Conservation (phyloP, 1,284 basidiomycete genomes). For the Tremellales sp. region DNA sequence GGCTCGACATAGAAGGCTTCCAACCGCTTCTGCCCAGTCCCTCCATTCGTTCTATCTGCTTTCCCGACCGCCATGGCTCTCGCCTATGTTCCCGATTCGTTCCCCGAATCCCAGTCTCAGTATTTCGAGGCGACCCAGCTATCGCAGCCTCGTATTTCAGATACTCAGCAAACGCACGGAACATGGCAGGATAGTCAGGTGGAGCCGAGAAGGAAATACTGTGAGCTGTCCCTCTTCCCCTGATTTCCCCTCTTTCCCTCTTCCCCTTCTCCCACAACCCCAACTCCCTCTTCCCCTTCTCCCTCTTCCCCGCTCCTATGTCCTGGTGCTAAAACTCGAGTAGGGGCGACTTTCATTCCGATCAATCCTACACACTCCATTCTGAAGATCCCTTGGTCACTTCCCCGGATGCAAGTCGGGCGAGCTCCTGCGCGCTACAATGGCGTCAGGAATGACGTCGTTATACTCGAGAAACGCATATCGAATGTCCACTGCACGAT, state of each 20-base stretch:
- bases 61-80: constrained; percentile 14
- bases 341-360: constrained; percentile 49
- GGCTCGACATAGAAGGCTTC: too few species aligned
- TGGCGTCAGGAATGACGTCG: constrained; percentile 35
- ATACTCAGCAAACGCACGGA: constrained; percentile 34
- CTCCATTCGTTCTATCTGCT: background rate
- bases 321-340: constrained; percentile 1
- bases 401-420: constrained; percentile 38
- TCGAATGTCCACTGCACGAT: constrained; percentile 45
- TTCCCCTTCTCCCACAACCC: background rate
- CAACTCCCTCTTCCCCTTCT: constrained; percentile 3
- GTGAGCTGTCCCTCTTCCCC: constrained; percentile 25
- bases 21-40: background rate
- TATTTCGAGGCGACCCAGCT: constrained; percentile 42
- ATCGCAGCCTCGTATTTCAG: constrained; percentile 35
- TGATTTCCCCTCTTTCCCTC: constrained; percentile 1
- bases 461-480: constrained; percentile 41
- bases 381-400: constrained; percentile 46
- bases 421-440: constrained; percentile 28
- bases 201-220: constrained; percentile 46
- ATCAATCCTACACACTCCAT: constrained; percentile 37
- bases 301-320: background rate
- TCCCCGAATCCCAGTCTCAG: constrained; percentile 25
- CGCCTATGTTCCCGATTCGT: constrained; percentile 23
- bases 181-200: constrained; percentile 35